Conservation (phyloP, 2,329 filamentous ascomycete species). For the Tolypocladium amazonense region DNA sequence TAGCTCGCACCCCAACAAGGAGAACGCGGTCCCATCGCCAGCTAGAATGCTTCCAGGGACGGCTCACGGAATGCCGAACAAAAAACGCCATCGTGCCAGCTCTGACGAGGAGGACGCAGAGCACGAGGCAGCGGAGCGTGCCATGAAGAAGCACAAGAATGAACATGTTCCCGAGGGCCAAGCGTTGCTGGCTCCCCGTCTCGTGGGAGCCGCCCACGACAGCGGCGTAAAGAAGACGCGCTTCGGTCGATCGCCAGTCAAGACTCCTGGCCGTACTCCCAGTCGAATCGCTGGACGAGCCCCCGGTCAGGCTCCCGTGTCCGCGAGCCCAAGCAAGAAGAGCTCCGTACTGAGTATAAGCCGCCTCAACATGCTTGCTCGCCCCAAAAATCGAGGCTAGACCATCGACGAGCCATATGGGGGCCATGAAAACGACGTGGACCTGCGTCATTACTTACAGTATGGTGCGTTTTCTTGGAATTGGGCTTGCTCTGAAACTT, state of each 20-base stretch:
- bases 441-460: too few species aligned
- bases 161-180: constrained; percentile 38
- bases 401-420: constrained; percentile 1
- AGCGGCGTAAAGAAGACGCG: constrained; percentile 24
- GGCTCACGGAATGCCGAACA: constrained; percentile 53
- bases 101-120: constrained; percentile 46
- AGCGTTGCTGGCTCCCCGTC: constrained; percentile 39
- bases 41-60: constrained; percentile 31
- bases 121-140: constrained; percentile 34
- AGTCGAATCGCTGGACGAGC: constrained; percentile 6
- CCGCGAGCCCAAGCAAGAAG: constrained; percentile 41
- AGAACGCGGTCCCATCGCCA: constrained; percentile 35
- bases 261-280: constrained; percentile 6
- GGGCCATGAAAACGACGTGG: too few species aligned
- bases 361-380: constrained; percentile 50
- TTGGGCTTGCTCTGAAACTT: not conserved
- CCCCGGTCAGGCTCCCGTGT: constrained; percentile 10
- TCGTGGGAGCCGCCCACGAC: constrained; percentile 24
- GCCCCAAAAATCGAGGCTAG: constrained; percentile 45
- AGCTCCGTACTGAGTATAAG: constrained; percentile 41
- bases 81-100: constrained; percentile 51
- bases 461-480: not conserved
- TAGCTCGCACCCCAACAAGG: constrained; percentile 36
- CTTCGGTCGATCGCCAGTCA: constrained; percentile 13
- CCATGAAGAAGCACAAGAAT: constrained; percentile 48